Conservation (phyloP, 169 alveolate species). For the Plasmodium malariae region DNA sequence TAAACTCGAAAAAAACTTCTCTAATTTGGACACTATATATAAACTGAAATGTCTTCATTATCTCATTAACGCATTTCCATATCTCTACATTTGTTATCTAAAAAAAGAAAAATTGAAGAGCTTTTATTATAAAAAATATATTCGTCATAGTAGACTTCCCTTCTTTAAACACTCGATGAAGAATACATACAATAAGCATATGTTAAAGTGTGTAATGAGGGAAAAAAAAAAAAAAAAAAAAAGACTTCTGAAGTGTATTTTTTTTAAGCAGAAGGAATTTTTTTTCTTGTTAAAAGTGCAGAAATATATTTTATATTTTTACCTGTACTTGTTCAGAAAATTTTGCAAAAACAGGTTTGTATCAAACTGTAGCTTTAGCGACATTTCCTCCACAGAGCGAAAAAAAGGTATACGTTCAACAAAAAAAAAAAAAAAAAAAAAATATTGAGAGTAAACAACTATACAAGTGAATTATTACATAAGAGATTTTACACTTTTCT, state of each 20-base stretch:
- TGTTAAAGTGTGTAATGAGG: slow-evolving; percentile 8
- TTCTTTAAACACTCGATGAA: not conserved
- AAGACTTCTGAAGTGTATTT: not conserved
- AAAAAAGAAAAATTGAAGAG: not conserved
- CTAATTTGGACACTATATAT: slow-evolving; percentile 1
- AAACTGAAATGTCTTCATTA: slow-evolving; percentile 29
- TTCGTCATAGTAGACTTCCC: not conserved
- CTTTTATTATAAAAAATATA: not conserved
- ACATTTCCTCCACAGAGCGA: not conserved
- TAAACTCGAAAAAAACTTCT: slow-evolving; percentile 10
- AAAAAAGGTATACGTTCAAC: not conserved
- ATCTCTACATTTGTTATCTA: slow-evolving; percentile 31
- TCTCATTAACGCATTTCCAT: slow-evolving; percentile 13
- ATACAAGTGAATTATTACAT: not conserved
- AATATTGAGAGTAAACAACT: not conserved
- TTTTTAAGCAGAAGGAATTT: slow-evolving; percentile 15
- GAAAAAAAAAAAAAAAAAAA: slow-evolving; percentile 16
- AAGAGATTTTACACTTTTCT: slow-evolving; percentile 8
- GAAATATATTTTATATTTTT: slow-evolving; percentile 43
- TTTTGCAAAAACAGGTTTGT: not conserved
- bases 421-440: not conserved
- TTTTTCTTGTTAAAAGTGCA: slow-evolving; percentile 50
- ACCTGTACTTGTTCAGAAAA: slow-evolving; percentile 9
- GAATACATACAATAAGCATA: not conserved
- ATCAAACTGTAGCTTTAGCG: too few relatives aligned